Conservation (phyloP, 2,329 filamentous ascomycete genomes). For the Fonsecaea nubica region DNA sequence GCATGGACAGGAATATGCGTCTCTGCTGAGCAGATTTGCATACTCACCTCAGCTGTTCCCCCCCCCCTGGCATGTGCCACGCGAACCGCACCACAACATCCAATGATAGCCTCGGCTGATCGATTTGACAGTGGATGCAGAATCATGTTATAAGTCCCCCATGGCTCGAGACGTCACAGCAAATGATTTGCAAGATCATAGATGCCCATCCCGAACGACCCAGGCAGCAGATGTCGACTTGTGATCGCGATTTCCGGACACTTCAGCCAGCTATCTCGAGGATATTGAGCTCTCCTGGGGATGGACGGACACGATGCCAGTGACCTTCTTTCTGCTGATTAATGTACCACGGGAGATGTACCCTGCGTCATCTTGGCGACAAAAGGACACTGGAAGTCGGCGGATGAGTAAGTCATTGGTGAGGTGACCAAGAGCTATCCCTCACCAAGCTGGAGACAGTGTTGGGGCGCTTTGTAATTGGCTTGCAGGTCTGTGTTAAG, state of each 20-base stretch:
- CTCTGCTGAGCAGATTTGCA: neutral
- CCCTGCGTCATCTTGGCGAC: neutral
- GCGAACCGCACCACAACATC: neutral
- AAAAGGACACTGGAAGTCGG: neutral
- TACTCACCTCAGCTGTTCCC: neutral
- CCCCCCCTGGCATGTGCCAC: neutral
- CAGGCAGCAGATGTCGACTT: neutral
- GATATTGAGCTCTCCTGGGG: neutral
- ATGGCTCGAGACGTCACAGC: neutral
- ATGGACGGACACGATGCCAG: neutral
- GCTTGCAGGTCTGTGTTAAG: neutral
- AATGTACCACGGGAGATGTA: neutral
- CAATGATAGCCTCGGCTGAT: neutral
- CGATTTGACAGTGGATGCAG: neutral
- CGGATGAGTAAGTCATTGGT: slow-evolving; percentile 1
- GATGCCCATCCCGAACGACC: neutral
- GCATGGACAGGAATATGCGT: neutral
- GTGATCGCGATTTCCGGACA: neutral
- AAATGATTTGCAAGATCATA: neutral
- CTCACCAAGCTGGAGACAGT: neutral
- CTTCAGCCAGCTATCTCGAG: neutral
- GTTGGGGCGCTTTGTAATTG: neutral
- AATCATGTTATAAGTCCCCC: neutral
- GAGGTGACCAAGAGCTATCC: slow-evolving; percentile 2
- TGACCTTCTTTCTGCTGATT: slow-evolving; percentile 3